Percentiles rank a stretch among this genome's conserved stretches.
phyloP scores from a whole-genome alignment of 164 flowering plant genomes.

The Macadamia integrifolia region DNA sequence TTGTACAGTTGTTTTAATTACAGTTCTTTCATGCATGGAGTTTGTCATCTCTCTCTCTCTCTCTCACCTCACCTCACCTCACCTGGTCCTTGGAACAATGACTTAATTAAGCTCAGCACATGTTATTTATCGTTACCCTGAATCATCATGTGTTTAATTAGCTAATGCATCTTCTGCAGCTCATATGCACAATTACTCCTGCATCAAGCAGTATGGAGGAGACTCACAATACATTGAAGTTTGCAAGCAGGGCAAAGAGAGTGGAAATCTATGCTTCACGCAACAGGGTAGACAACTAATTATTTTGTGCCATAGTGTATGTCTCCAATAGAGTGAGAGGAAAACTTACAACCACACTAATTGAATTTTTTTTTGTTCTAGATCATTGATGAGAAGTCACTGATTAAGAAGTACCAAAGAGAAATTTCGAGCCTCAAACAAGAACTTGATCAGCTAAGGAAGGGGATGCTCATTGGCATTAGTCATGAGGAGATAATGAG shows the following conservation, averaged over 20 bases:
- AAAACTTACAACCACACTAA: neutral
- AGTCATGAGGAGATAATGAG: slow-evolving; percentile 79
- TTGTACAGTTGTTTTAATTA: neutral
- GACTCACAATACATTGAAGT: slow-evolving; percentile 96
- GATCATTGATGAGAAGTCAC: slow-evolving; percentile 97
- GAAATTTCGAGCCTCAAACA: slow-evolving; percentile 79
- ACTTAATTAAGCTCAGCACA: too few species aligned
- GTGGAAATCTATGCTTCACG: slow-evolving; percentile 97
- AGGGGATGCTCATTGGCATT: slow-evolving; percentile 76
- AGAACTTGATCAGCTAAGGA: slow-evolving; percentile 89
- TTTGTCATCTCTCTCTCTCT: neutral
- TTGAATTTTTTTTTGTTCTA: slow-evolving; percentile 22
- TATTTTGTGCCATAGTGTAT: neutral
- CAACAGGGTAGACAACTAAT: slow-evolving; percentile 55
- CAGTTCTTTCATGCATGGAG: neutral
- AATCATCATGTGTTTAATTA: slow-evolving; percentile 1
- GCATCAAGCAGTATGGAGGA: slow-evolving; percentile 98
- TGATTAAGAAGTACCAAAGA: slow-evolving; percentile 94
- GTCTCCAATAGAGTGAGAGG: neutral
- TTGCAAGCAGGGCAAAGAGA: slow-evolving; percentile 95
- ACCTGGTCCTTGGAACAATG: too few species aligned
- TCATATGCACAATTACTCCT: slow-evolving; percentile 95
- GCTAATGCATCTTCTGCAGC: slow-evolving; percentile 40
- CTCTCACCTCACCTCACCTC: neutral
- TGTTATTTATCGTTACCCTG: neutral